Evolutionary conservation across 352 stramenopile genomes (phyloP).

Genomic region (Pythium inflatum): DNA sequence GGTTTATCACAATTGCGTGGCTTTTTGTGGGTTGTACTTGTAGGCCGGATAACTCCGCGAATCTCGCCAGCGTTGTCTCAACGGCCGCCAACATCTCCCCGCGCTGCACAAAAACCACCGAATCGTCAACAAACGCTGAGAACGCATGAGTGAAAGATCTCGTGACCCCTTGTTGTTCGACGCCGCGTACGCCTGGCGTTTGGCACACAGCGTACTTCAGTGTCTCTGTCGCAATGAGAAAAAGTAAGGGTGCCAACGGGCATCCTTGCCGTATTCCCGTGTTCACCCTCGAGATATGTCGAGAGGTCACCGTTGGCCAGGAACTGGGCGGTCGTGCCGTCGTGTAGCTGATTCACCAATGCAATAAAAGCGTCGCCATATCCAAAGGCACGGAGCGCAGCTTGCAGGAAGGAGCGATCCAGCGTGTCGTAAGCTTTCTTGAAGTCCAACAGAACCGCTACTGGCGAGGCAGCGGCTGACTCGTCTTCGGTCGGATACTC

Average conservation of each 20-base stretch:
- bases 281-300: background rate
- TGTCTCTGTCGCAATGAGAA: constrained; percentile 32
- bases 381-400: background rate
- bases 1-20: constrained; percentile 7
- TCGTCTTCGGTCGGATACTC: background rate
- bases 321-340: constrained; percentile 4
- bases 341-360: background rate
- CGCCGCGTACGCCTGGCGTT: background rate
- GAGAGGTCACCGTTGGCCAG: constrained; percentile 27
- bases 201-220: constrained; percentile 22
- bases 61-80: background rate
- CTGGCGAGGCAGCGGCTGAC: background rate
- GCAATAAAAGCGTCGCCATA: background rate
- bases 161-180: background rate
- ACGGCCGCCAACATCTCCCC: background rate
- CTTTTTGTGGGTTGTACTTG: constrained; percentile 29
- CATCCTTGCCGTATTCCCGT: constrained; percentile 36
- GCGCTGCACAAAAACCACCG: constrained; percentile 9
- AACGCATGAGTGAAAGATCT: background rate
- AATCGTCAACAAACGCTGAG: constrained; percentile 39
- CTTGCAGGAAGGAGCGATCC: background rate
- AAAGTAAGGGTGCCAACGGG: constrained; percentile 34
- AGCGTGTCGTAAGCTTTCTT: background rate
- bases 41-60: constrained; percentile 20
- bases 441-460: constrained; percentile 10